Evolutionary conservation across 2,329 filamentous ascomycete species (phyloP).

Genomic region (Anthostomella pinea): DNA sequence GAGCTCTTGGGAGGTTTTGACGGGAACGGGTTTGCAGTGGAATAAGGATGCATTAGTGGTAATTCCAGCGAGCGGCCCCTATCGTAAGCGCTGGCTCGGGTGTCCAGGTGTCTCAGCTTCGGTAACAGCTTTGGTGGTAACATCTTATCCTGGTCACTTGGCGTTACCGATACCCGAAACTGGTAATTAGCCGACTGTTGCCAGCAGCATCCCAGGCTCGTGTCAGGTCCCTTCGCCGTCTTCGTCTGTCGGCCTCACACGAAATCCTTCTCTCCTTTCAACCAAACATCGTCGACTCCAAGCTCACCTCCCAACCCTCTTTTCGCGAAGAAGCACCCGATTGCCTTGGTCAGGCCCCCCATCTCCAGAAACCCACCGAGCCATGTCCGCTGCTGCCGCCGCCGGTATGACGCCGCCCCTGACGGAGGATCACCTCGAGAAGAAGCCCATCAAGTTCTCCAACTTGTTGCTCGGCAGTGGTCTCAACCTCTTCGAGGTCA

Average conservation of each 20-base stretch:
- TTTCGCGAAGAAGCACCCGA: conserved; percentile 79
- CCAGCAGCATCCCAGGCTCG: too few species aligned
- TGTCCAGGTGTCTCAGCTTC: too few species aligned
- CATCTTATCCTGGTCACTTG: too few species aligned
- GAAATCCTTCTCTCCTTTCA: conserved; percentile 2
- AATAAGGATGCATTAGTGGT: too few species aligned
- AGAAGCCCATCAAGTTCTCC: conserved; percentile 99
- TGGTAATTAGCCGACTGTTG: too few species aligned
- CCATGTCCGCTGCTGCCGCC: conserved; percentile 61
- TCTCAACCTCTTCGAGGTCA: conserved; percentile 92
- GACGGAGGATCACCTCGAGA: conserved; percentile 66
- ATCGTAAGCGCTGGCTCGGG: too few species aligned
- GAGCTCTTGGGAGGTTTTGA: too few species aligned
- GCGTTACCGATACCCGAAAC: too few species aligned
- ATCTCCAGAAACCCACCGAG: conserved; percentile 42
- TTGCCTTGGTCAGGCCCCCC: conserved; percentile 98
- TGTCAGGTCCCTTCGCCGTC: too few species aligned
- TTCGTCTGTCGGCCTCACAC: conserved; percentile 1
- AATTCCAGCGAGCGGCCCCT: too few species aligned
- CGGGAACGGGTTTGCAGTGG: too few species aligned
- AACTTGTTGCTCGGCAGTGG: conserved; percentile 93
- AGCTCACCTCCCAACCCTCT: conserved; percentile 16
- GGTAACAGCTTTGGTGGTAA: too few species aligned
- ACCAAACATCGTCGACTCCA: not conserved
- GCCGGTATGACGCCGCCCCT: conserved; percentile 48